Base-by-base conservation (phyloP, 2,329 filamentous ascomycete genomes). In the Aspergillus sp. region DNA sequence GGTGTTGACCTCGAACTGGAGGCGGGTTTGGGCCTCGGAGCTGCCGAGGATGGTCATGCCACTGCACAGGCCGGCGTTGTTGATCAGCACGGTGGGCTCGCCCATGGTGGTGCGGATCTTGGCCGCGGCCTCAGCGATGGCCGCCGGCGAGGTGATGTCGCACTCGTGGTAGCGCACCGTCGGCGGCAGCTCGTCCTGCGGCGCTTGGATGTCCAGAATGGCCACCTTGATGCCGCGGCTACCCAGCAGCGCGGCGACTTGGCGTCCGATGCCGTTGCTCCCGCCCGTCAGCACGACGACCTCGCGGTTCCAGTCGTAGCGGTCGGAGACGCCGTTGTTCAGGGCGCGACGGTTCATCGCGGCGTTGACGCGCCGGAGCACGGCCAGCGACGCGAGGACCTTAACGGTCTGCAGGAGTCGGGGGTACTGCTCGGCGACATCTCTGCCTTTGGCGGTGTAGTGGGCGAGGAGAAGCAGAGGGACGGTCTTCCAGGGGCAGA, bases 261-360 rank as follows among this genome's bases (percentile, higher is more conserved):
- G 73, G 17, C 80, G 82, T 13, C 89, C 89, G 62, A 93, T 90
- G 0, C 89, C 89, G 51, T 83, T 82, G 40, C 85, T 84, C 7
- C 89, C 89, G 7, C 89, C 88, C 0, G 89, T 92, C 17, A 92
- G 79, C 41, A 91, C 75, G 2, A 89, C 84, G 47, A 91, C 78
- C 72, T 91, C 88, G 47, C 78, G 79, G 19, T 76, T 72, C 86
- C 87, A 90, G 59, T 71, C 61, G 43, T 69, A 71, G 35, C 61
- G 59, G 53, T 69, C 72, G 19, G 58, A 59, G 43, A 60, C 51
- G 43, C 57, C 66, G 46, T 78, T 81, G 64, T 81, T 81, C 45
- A 76, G 52, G 3, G 74, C 73, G 10, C 77, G 72, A 2, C 73
- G 69, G 60, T 82, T 83, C 11, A 85, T 68, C 66, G 76, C 82